Conservation (phyloP, 768 basidiomycete genomes). For the Dendrothele bispora region DNA sequence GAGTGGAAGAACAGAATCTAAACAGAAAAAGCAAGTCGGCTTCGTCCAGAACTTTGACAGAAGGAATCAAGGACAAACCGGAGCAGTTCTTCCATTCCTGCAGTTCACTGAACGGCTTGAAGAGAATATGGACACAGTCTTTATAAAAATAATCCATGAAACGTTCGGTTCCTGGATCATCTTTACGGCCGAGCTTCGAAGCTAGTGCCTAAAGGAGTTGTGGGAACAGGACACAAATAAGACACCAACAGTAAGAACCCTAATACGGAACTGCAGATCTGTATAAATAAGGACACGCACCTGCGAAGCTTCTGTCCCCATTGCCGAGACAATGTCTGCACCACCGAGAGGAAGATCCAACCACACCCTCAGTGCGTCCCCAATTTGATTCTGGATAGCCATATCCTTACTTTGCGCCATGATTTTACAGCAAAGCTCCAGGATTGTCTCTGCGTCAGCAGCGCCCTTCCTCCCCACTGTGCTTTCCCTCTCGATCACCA, state of each 20-base stretch:
- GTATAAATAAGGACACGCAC: constrained; percentile 21
- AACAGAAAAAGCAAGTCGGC: constrained; percentile 6
- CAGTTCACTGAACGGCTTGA: constrained; percentile 75
- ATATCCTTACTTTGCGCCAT: constrained; percentile 80
- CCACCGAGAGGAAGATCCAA: constrained; percentile 69
- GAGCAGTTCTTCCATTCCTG: constrained; percentile 49
- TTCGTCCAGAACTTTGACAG: not conserved
- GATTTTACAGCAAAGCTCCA: constrained; percentile 73
- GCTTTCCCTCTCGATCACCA: constrained; percentile 68
- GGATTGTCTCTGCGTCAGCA: constrained; percentile 69
- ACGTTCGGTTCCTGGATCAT: constrained; percentile 82
- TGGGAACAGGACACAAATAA: not conserved
- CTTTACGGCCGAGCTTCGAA: constrained; percentile 50
- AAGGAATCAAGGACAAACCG: constrained; percentile 22
- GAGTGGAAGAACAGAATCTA: constrained; percentile 55
- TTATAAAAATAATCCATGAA: constrained; percentile 96
- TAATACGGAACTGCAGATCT: no score
- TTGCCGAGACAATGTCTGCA: constrained; percentile 29
- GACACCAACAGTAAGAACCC: not conserved
- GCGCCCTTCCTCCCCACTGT: constrained; percentile 53
- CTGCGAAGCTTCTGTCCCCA: constrained; percentile 33
- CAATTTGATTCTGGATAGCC: constrained; percentile 87
- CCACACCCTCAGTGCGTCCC: constrained; percentile 82
- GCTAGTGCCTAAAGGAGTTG: constrained; percentile 3
- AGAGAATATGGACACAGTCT: constrained; percentile 71